These are phyloP conservation scores for Skeletonema menzelii DNA, from an alignment of 108 stramenopile genomes.

Conservation along the genomic window DNA sequence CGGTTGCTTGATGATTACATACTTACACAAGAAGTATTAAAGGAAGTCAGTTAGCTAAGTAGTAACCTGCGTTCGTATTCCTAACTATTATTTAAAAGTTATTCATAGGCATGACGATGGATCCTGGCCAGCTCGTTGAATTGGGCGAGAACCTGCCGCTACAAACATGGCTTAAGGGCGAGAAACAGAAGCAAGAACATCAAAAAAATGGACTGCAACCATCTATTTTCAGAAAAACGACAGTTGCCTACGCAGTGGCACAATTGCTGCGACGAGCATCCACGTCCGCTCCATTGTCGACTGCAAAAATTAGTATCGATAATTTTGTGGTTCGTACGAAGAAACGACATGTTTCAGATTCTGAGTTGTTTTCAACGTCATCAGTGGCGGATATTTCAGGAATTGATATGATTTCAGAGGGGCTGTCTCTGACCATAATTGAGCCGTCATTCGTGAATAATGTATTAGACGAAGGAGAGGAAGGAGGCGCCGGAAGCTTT, in stretches of 20 bases:
- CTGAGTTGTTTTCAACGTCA: neutral
- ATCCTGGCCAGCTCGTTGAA: neutral
- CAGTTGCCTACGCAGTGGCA: constrained; percentile 35
- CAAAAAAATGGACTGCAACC: neutral
- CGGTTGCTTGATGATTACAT: too few species aligned
- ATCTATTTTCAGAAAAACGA: constrained; percentile 21
- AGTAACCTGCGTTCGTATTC: too few species aligned
- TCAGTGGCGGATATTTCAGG: constrained; percentile 15
- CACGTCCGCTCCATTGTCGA: neutral
- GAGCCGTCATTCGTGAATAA: constrained; percentile 9
- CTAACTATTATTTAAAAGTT: too few species aligned
- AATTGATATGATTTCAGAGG: constrained; percentile 36
- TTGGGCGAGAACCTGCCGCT: neutral
- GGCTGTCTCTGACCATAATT: constrained; percentile 10
- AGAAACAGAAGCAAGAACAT: neutral
- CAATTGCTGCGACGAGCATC: constrained; percentile 17
- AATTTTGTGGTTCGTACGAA: constrained; percentile 17
- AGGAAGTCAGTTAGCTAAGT: too few species aligned
- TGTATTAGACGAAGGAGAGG: constrained; percentile 1
- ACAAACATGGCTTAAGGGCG: neutral
- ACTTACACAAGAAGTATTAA: too few species aligned
- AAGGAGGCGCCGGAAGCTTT: constrained; percentile 2
- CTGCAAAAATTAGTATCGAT: constrained; percentile 5
- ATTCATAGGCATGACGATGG: neutral
- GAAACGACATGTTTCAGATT: neutral